Evolutionary conservation across 2,329 filamentous ascomycete species (phyloP).

Genomic region (Eutypa lata): DNA sequence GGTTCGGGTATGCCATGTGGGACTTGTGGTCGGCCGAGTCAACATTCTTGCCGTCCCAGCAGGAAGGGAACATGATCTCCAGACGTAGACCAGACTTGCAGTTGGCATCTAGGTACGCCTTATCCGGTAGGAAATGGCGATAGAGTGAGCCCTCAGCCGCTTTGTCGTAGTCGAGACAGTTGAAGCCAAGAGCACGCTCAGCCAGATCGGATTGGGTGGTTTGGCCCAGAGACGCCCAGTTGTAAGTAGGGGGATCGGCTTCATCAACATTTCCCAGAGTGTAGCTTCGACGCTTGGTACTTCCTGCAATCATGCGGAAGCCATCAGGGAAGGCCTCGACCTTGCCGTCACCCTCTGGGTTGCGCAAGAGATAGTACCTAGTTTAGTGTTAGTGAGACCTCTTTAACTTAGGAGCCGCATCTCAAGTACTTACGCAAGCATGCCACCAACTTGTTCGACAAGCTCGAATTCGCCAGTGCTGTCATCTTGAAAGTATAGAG

Average conservation of each 20-base stretch:
- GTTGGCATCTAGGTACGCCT: constrained; percentile 74
- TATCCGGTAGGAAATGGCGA: constrained; percentile 79
- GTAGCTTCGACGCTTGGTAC: constrained; percentile 66
- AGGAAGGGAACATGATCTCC: constrained; percentile 85
- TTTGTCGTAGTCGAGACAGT: constrained; percentile 80
- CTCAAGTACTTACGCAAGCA: constrained; percentile 69
- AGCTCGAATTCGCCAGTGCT: constrained; percentile 63
- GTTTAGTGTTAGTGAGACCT: constrained; percentile 12
- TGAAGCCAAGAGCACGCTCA: constrained; percentile 88
- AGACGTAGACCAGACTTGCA: constrained; percentile 79
- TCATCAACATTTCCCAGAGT: constrained; percentile 64
- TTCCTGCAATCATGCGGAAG: constrained; percentile 82
- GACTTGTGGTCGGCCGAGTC: constrained; percentile 54
- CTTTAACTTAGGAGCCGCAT: no score
- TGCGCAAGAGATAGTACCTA: constrained; percentile 78
- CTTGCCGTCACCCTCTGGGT: constrained; percentile 41
- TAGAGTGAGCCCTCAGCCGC: constrained; percentile 69
- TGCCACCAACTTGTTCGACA: constrained; percentile 74
- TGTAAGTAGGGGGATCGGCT: constrained; percentile 63
- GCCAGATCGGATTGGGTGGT: constrained; percentile 65
- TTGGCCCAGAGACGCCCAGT: constrained; percentile 62
- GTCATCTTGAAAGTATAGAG: constrained; percentile 70
- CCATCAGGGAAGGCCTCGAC: constrained; percentile 71
- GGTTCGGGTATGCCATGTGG: constrained; percentile 75
- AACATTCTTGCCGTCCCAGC: constrained; percentile 73